Evolutionary conservation across 768 basidiomycete genomes (phyloP).

Genomic region (Termitomyces sp.): DNA sequence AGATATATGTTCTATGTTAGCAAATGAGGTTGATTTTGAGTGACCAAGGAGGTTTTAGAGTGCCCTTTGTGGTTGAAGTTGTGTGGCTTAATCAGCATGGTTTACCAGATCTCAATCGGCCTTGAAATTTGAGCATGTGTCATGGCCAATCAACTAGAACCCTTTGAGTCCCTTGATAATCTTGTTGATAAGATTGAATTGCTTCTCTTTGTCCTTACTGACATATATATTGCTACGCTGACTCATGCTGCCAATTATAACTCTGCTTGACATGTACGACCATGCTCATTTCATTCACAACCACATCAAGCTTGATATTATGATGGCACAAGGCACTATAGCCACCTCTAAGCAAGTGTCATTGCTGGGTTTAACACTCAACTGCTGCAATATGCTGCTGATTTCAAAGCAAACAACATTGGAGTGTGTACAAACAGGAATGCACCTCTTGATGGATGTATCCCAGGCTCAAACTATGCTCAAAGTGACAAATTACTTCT

Average conservation of each 20-base stretch:
- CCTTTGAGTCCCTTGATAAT: too few relatives aligned
- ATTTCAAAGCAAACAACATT: conserved; percentile 37
- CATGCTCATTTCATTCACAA: too few relatives aligned
- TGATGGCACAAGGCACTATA: conserved; percentile 36
- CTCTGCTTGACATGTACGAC: too few relatives aligned
- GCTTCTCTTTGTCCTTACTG: too few relatives aligned
- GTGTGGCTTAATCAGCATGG: too few relatives aligned
- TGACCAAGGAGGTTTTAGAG: neutral
- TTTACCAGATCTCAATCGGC: neutral
- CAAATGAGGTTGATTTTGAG: neutral
- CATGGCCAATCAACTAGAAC: neutral
- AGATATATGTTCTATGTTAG: neutral
- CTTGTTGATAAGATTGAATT: too few relatives aligned
- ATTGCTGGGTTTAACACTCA: conserved; percentile 48
- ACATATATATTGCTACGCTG: too few relatives aligned
- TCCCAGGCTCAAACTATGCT: neutral
- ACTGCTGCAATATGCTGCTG: conserved; percentile 30
- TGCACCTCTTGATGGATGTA: neutral
- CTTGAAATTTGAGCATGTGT: neutral
- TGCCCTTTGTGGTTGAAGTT: too few relatives aligned
- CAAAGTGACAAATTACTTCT: conserved; percentile 40
- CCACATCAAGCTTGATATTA: too few relatives aligned
- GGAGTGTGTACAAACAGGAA: conserved; percentile 35
- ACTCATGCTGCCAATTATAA: too few relatives aligned
- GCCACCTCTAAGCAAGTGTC: conserved; percentile 38